phyloP scores from a whole-genome alignment of 2,329 filamentous ascomycete genomes.

The Stemphylium beticola region DNA sequence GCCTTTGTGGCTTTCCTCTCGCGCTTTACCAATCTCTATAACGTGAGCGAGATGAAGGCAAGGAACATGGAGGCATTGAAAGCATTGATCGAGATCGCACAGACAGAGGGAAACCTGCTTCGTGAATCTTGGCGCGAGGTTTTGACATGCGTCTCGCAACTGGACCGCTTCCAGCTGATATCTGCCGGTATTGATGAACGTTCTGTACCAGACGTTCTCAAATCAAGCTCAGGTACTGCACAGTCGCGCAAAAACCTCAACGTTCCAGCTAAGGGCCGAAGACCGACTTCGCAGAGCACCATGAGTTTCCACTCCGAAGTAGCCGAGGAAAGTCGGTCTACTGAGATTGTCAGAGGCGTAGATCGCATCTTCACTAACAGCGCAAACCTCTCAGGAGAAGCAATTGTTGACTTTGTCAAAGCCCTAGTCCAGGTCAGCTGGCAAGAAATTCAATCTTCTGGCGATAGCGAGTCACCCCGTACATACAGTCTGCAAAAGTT shows the following conservation, averaged over 20 bases:
- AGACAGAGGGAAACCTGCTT: conserved; percentile 88
- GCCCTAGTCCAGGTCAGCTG: conserved; percentile 95
- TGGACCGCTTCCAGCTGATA: conserved; percentile 93
- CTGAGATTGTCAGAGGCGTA: conserved; percentile 89
- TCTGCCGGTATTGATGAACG: conserved; percentile 94
- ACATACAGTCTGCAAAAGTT: conserved; percentile 98
- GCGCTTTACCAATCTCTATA: conserved; percentile 94
- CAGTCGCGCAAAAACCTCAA: conserved; percentile 72
- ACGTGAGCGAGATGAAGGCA: conserved; percentile 89
- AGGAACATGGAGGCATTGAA: conserved; percentile 97
- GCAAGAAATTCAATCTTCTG: conserved; percentile 98
- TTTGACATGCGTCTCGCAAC: conserved; percentile 91
- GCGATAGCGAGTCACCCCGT: conserved; percentile 90
- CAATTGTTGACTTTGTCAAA: conserved; percentile 92
- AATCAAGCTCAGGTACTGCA: conserved; percentile 67
- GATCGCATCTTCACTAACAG: conserved; percentile 98
- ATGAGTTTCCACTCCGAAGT: conserved; percentile 73
- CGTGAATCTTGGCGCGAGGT: conserved; percentile 95
- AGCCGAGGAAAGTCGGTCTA: conserved; percentile 88
- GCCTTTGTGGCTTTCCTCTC: conserved; percentile 93
- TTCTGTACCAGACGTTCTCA: conserved; percentile 85
- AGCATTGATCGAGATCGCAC: conserved; percentile 86
- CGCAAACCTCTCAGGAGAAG: conserved; percentile 88
- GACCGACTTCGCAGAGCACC: conserved; percentile 55
- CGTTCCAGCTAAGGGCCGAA: conserved; percentile 59